phyloP scores from a whole-genome alignment of 1,139 yeast genomes.

The Pichia terricola region DNA sequence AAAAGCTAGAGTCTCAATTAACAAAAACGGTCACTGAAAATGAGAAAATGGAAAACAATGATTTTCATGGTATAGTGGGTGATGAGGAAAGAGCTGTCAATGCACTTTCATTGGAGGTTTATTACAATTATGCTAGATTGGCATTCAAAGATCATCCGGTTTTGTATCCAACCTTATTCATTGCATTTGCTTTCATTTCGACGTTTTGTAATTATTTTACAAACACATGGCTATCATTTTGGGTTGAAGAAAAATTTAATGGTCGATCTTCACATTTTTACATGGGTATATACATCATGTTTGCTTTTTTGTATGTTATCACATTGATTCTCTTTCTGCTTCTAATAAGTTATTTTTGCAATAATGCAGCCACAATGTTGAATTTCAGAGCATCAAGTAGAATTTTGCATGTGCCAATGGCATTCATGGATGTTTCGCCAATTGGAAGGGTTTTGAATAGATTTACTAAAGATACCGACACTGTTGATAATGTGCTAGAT shows the following conservation, averaged over 20 bases:
- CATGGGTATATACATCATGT: conserved; percentile 62
- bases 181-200: conserved; percentile 37
- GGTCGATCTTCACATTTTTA: conserved; percentile 44
- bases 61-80: conserved; percentile 21
- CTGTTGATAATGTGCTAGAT: conserved; percentile 46
- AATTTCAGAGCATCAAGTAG: conserved; percentile 50
- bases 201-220: conserved; percentile 58
- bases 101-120: conserved; percentile 29
- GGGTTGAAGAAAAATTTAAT: conserved; percentile 55
- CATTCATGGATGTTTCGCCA: conserved; percentile 54
- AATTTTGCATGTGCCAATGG: conserved; percentile 56
- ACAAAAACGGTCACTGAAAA: no score
- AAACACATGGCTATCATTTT: conserved; percentile 78
- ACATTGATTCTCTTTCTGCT: conserved; percentile 8
- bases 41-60: no score
- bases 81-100: conserved; percentile 31
- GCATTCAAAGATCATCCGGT: conserved; percentile 46
- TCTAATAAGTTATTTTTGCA: conserved; percentile 29
- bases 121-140: conserved; percentile 39
- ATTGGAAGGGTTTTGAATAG: conserved; percentile 51
- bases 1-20: no score
- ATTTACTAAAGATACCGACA: conserved; percentile 54
- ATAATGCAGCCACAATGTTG: conserved; percentile 32
- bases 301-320: conserved; percentile 26
- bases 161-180: conserved; percentile 33